Conservation (phyloP, 345 rosid genomes). For the Cardamine occulta region DNA sequence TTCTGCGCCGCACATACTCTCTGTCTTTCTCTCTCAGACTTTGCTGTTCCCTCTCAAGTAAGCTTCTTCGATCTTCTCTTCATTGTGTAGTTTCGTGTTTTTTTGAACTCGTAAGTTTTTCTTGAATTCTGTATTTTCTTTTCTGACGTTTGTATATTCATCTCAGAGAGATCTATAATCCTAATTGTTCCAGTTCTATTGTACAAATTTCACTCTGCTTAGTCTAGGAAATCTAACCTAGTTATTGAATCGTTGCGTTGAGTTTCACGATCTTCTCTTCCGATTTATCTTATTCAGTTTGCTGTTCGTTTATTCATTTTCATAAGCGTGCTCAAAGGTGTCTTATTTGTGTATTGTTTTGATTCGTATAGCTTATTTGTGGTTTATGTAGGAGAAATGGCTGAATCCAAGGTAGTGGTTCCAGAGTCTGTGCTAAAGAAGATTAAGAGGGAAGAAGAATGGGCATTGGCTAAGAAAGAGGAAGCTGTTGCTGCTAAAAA, state of each 20-base stretch:
- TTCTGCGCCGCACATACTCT: slow-evolving; percentile 24
- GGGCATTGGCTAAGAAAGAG: slow-evolving; percentile 51
- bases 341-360: neutral
- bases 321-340: neutral
- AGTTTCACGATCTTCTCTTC: neutral
- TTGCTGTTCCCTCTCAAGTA: slow-evolving; percentile 30
- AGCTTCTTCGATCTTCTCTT: slow-evolving; percentile 32
- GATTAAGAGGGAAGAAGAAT: slow-evolving; percentile 64
- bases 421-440: slow-evolving; percentile 76
- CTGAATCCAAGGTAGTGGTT: slow-evolving; percentile 48
- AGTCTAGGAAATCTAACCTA: neutral
- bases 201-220: neutral
- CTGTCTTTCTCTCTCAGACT: slow-evolving; percentile 1
- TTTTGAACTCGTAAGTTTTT: neutral
- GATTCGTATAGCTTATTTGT: neutral
- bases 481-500: slow-evolving; percentile 55
- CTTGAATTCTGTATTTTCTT: neutral
- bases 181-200: neutral
- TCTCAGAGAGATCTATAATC: neutral
- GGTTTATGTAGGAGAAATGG: slow-evolving; percentile 35
- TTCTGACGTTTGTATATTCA: neutral
- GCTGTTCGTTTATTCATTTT: neutral
- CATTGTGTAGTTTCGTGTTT: neutral
- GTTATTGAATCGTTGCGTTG: neutral
- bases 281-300: neutral